Evolutionary conservation across 2,329 filamentous ascomycete genomes (phyloP).

Genomic region (Elsinoe australis): DNA sequence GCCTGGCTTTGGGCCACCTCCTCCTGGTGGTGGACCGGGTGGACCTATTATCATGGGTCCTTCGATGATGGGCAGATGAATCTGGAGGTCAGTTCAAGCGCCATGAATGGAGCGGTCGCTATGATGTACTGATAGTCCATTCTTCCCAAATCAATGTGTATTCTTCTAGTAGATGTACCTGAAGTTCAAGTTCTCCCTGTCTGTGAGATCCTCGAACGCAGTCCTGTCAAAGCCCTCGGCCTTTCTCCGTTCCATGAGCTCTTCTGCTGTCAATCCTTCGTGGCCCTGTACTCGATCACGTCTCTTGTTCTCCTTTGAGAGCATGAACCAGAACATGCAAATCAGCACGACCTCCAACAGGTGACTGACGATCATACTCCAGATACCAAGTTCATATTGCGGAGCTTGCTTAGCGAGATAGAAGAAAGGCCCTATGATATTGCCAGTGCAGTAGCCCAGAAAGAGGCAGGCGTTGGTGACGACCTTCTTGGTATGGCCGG

Average conservation of each 20-base stretch:
- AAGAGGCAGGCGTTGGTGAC: slow-evolving; percentile 56
- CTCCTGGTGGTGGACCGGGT: not conserved
- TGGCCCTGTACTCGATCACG: slow-evolving; percentile 42
- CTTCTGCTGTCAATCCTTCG: slow-evolving; percentile 17
- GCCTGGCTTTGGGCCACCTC: not conserved
- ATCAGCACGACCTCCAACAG: slow-evolving; percentile 46
- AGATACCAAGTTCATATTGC: slow-evolving; percentile 45
- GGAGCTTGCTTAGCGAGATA: slow-evolving; percentile 50
- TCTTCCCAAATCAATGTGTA: too few species aligned
- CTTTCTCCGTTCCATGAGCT: slow-evolving; percentile 40
- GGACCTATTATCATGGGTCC: too few species aligned
- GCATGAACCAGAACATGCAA: slow-evolving; percentile 38
- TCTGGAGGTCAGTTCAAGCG: too few species aligned
- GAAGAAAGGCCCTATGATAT: slow-evolving; percentile 57
- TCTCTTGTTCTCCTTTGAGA: slow-evolving; percentile 44
- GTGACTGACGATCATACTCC: slow-evolving; percentile 51
- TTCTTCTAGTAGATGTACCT: slow-evolving; percentile 28
- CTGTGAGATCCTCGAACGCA: slow-evolving; percentile 49
- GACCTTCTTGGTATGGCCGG: slow-evolving; percentile 56
- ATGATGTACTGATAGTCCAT: too few species aligned
- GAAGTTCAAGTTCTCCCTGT: slow-evolving; percentile 45
- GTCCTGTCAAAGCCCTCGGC: slow-evolving; percentile 43
- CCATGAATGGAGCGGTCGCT: too few species aligned
- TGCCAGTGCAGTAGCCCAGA: slow-evolving; percentile 53
- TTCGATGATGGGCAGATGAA: too few species aligned